Base-by-base conservation (phyloP, 148 eudicot genomes). In the Mesembryanthemum crystallinum region DNA sequence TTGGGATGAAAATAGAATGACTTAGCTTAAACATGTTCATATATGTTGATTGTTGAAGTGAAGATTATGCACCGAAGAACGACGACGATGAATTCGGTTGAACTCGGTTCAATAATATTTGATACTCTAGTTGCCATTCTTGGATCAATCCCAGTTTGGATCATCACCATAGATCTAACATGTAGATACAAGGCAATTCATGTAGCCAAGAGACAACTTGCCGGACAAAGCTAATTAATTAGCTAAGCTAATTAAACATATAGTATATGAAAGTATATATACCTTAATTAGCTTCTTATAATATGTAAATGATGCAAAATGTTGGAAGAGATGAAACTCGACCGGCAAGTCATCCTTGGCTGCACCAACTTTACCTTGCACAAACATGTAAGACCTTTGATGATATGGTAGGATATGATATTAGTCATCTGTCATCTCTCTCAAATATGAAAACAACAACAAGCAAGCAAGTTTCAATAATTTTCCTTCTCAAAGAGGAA, bases 321-420 rank as follows among this genome's bases (percentile, higher is more conserved):
- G 57, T 15, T 52, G 57, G 5, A 15, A 20, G 51, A 10, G n/a
- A 52, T 15, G 18, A 28, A 12, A 20, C n/a, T 13, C 17, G 49
- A 52, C 54, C 72, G 72, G 72, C 72, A 68, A 68, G 72, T 68
- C 72, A 68, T 68, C 72, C 57, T 68, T 43, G 72, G 72, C 72
- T 68, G 55, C 72, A 68, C 55, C n/a, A 25, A 68, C 35, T 6
- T 20, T 45, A 68, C 72, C 72, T 68, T 68, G 72, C 55, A 68
- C 27, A 43, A 68, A 45, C 72, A 68, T 68, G 72, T 18, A 43
- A 68, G 72, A 68, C 55, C 27, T 68, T 45, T 45, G 54, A 68
- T 68, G 57, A 43, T 15, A 68, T 24, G 13, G 5, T 45, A 2
- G 39, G 6, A 35, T 35, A n/a, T n/a, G n/a, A n/a, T n/a, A n/a